phyloP scores from a whole-genome alignment of 768 basidiomycete species.

The Tylopilus felleus region DNA sequence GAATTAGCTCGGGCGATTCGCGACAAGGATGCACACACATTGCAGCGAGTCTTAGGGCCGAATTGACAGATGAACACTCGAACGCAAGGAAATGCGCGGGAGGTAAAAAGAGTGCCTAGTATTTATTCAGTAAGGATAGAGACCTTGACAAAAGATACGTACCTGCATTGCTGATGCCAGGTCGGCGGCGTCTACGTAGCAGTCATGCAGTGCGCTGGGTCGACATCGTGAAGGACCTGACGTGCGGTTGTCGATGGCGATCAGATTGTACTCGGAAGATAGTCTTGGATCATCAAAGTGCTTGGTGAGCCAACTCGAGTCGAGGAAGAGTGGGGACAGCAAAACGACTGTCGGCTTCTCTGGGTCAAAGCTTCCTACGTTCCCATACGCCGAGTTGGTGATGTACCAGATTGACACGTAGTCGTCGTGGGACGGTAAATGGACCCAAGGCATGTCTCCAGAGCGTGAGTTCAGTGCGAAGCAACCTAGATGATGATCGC shows the following conservation, averaged over 20 bases:
- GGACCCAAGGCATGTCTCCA: conserved; percentile 61
- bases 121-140: not conserved
- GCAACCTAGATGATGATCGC: conserved; percentile 2
- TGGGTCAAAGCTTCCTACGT: conserved; percentile 65
- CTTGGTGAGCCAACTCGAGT: conserved; percentile 62
- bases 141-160: conserved; percentile 19
- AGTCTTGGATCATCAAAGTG: conserved; percentile 70
- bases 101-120: conserved; percentile 58
- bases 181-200: conserved; percentile 79
- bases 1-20: conserved; percentile 4
- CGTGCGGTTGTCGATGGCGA: conserved; percentile 71
- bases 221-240: conserved; percentile 55
- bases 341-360: conserved; percentile 64
- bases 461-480: conserved; percentile 34
- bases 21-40: conserved; percentile 45
- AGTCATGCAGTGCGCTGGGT: conserved; percentile 58
- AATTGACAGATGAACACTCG: conserved; percentile 55
- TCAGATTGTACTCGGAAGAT: conserved; percentile 56
- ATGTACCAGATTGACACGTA: conserved; percentile 70
- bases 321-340: conserved; percentile 65
- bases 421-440: conserved; percentile 59
- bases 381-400: conserved; percentile 57
- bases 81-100: conserved; percentile 69
- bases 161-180: conserved; percentile 64
- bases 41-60: conserved; percentile 60